Evolutionary conservation across 2,329 filamentous ascomycete genomes (phyloP), one percentile per base, ranked within the genome.

Genomic region (Nemania sp.): DNA sequence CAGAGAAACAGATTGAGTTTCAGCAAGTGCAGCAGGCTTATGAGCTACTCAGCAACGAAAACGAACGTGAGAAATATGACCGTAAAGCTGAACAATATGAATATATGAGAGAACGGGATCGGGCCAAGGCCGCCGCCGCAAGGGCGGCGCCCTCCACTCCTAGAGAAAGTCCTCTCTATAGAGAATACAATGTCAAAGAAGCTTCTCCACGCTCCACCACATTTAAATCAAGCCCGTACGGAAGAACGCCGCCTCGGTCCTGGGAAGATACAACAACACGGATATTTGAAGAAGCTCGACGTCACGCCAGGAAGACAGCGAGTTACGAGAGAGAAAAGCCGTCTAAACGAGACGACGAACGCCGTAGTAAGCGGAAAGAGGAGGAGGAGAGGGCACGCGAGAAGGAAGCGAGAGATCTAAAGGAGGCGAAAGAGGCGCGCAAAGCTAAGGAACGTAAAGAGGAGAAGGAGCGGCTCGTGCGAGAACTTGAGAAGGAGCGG

Each of bases 21-120:
- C 94, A 98, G 80, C 90, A 89, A 78, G 93, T 98, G 38, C 94
- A 98, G 79, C 89, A 94, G 75, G 94, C 96, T 58, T 99, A 97
- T 81, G 96, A 98, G 80, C 85, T 96, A 32, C 88, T 99, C 68
- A 92, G 89, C 76, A 91, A 98, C 77, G 92, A 95, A 29, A 85
- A 83, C 6, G 89, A 90, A 77, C 86, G 93, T 67, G 81, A 84
- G 66, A 89, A 90, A 73, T 97, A 98, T 79, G 93, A 98, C 90
- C 77, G 84, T 91, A 69, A 89, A 86, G 74, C 80, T 94, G 70
- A 88, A 87, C 58, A 88, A 90, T 77, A 87, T 87, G 77, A 73
- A 47, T 88, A 87, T 79, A 81, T 87, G 73, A 49, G 45, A 49
- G 45, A 45, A 45, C 41, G 41, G 6, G 41, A 45, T 6, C 82